Evolutionary conservation across 2,329 filamentous ascomycete species (phyloP), one percentile per base, ranked within the genome.

Genomic region (Geosmithia flava): DNA sequence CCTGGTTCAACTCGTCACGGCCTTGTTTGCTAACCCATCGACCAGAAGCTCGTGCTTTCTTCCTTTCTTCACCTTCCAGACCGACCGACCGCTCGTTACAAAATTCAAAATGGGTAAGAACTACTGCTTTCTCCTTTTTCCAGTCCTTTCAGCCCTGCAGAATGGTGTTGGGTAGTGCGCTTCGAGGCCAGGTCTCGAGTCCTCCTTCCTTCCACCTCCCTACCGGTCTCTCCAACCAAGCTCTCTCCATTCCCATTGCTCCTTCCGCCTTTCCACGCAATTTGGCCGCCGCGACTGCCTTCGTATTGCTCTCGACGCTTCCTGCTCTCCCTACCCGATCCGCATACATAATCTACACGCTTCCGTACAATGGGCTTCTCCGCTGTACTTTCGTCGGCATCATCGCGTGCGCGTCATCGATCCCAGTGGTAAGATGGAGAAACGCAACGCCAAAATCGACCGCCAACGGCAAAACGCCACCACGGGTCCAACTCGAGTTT

Each of bases 31-130:
- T 61, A 53, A 59, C 58, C 48, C 49, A 16, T 42, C 23, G 43
- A 39, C 45, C 49, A 54, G 60, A 59, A 57, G 50, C 49, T 51
- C 54, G 58, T 52, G 52, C 62, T 57, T 65, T 61, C 59, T 55
- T 54, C 52, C 53, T 48, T 51, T 20, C 15, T n/a, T 53, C 49
- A 55, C 51, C 53, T 51, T 55, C 49, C 48, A 56, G 46, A 50
- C 53, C 57, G 54, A 54, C 54, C 60, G 62, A 60, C 53, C 60
- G 62, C 56, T 64, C 62, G 59, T 65, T 62, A 62, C 60, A 5
- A n/a, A 63, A 52, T 63, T 65, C 42, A 58, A 58, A 59, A 68
- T 68, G 65, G 65, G 65, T 68, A 68, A 68, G 65, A 60, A 37
- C 33, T 16, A 37, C 33, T 37, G 3, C 15, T 13, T 37, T 53